Conservation (phyloP, 257 asterid genomes). For the Nicotiana tomentosiformis region DNA sequence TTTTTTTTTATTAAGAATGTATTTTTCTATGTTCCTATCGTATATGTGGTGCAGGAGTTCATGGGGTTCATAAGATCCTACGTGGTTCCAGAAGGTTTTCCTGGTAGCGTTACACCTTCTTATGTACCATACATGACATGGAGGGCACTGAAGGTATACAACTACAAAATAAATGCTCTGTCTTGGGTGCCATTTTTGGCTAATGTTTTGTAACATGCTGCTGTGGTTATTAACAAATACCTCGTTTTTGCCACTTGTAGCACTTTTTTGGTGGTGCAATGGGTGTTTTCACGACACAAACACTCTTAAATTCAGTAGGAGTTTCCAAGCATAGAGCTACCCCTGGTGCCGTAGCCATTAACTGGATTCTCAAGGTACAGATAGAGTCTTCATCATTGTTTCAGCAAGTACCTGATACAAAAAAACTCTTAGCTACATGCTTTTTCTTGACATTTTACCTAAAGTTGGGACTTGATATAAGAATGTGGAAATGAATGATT, state of each 20-base stretch:
- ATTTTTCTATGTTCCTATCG: not conserved
- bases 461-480: not conserved
- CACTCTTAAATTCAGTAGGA: constrained; percentile 85
- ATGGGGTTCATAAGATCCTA: constrained; percentile 71
- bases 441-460: not conserved
- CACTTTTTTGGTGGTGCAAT: constrained; percentile 99
- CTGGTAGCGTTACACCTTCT: constrained; percentile 81
- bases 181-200: not conserved
- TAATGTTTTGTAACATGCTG: not conserved
- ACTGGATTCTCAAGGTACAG: constrained; percentile 95
- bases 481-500: not conserved
- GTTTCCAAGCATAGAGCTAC: constrained; percentile 52
- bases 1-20: not conserved
- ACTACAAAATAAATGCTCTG: not conserved
- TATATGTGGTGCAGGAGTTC: constrained; percentile 50
- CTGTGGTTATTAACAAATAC: not conserved
- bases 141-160: constrained; percentile 91
- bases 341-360: constrained; percentile 92
- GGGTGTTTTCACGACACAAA: constrained; percentile 98
- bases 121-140: constrained; percentile 98
- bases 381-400: not conserved
- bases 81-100: constrained; percentile 98
- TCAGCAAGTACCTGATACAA: not conserved
- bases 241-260: constrained; percentile 36
- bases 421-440: not conserved